Evolutionary conservation across 2,329 filamentous ascomycete genomes (phyloP), one percentile per base, ranked within the genome.

Genomic region (Emergomyces pasteurianus): DNA sequence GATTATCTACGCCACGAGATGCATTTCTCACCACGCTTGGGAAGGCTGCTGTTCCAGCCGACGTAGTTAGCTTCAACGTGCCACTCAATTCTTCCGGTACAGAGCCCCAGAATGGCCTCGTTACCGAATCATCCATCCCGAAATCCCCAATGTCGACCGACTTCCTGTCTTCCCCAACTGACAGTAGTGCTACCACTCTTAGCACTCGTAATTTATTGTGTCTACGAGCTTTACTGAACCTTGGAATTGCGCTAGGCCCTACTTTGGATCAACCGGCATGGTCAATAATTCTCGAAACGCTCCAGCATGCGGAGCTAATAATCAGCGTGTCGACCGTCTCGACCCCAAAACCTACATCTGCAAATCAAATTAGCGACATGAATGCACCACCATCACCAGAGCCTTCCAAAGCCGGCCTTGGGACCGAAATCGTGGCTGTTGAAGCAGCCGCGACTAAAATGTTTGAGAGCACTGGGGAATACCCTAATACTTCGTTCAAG

Each of bases 11-110:
- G 0, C 92, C 94, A 0, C 82, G 94, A 65, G 94, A 99, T 78
- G 94, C 94, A 0, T 95, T 99, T 68, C 79, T 99, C 40, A 97
- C 94, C 0, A 96, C 92, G 0, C 78, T 99, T 2, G 91, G 90
- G 0, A 99, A 99, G 75, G 87, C 92, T 50, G 91, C 94, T 8
- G 89, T 97, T 2, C 94, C 94, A 2, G 85, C 90, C 0, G 92
- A 95, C 66, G 80, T 69, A 36, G 59, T 67, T 18, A 66, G 63
- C 21, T 57, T 64, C 21, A 73, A 68, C 53, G 38, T 65, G n/a
- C 47, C 60, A 31, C 50, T 61, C n/a, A 62, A 59, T 60, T 61
- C 66, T 21, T 34, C 65, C 43, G 50, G 62, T 6, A 54, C 63
- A 38, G 65, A 66, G 50, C 54, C 65, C 10, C 70, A 71, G 23